Evolutionary conservation across 352 stramenopile genomes (phyloP).

Genomic region (Phytophthora ramorum): DNA sequence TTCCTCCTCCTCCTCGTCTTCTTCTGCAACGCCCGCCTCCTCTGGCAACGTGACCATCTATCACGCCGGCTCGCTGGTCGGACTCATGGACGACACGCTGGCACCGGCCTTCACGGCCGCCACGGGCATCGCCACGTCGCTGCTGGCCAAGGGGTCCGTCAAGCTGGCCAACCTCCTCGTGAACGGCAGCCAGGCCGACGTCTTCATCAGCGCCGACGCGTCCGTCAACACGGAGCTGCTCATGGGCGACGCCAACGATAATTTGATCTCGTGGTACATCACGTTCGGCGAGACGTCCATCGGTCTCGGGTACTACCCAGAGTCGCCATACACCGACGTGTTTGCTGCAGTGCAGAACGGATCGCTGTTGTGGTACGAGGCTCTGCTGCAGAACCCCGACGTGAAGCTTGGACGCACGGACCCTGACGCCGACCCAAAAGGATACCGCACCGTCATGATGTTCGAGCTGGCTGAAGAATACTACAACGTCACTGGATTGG

Average conservation of each 20-base stretch:
- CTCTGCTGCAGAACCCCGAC: slow-evolving; percentile 33
- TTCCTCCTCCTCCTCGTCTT: slow-evolving; percentile 22
- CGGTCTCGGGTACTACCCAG: slow-evolving; percentile 34
- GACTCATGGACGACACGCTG: slow-evolving; percentile 38
- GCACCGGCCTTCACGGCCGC: slow-evolving; percentile 36
- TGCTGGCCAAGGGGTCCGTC: slow-evolving; percentile 42
- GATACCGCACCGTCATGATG: slow-evolving; percentile 47
- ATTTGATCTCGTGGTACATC: slow-evolving; percentile 46
- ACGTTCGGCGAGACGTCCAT: slow-evolving; percentile 40
- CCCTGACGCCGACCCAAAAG: slow-evolving; percentile 40
- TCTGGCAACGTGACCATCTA: slow-evolving; percentile 43
- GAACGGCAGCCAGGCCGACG: slow-evolving; percentile 38
- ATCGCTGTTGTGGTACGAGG: slow-evolving; percentile 41
- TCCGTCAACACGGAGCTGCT: slow-evolving; percentile 40
- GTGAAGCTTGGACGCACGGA: slow-evolving; percentile 42
- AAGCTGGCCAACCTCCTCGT: slow-evolving; percentile 39
- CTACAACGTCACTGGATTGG: slow-evolving; percentile 34
- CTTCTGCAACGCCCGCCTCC: background rate
- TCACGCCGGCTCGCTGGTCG: slow-evolving; percentile 38
- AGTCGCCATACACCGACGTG: slow-evolving; percentile 38
- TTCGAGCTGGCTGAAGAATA: slow-evolving; percentile 41
- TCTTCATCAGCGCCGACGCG: slow-evolving; percentile 44
- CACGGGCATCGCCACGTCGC: slow-evolving; percentile 34
- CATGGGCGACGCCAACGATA: slow-evolving; percentile 37
- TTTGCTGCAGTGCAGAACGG: slow-evolving; percentile 36